Evolutionary conservation across 1,139 yeast species (phyloP).

Genomic region (Yamadazyma taylorii): DNA sequence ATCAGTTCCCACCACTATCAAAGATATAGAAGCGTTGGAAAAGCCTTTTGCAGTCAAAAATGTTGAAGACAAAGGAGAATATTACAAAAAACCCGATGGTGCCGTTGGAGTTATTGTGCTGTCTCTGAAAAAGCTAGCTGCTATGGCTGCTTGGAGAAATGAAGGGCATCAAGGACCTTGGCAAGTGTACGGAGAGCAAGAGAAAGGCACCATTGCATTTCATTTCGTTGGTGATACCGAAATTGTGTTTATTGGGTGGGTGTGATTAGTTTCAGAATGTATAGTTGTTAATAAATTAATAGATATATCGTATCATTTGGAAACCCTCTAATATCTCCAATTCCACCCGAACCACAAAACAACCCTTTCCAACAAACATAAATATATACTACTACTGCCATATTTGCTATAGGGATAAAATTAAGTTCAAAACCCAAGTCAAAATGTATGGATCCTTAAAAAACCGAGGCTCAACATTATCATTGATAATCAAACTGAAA

Average conservation of each 20-base stretch:
- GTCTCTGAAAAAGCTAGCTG: constrained; percentile 9
- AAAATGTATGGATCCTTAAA: no score
- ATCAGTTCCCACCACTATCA: constrained; percentile 5
- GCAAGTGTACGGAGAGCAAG: constrained; percentile 19
- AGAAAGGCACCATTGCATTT: constrained; percentile 11
- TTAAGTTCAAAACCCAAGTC: no score
- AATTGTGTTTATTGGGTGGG: constrained; percentile 16
- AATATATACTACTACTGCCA: no score
- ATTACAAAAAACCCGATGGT: constrained; percentile 13
- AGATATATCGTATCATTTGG: no score
- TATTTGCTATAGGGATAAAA: no score
- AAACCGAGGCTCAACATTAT: no score
- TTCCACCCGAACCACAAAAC: no score
- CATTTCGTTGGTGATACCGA: constrained; percentile 16
- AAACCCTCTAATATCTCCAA: no score
- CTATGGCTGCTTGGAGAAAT: constrained; percentile 12
- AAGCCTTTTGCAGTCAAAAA: constrained; percentile 12
- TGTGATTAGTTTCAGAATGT: constrained; percentile 1
- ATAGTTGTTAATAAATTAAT: no score
- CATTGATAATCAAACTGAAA: no score
- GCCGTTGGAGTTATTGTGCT: constrained; percentile 16
- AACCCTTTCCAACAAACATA: no score
- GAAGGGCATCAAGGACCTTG: constrained; percentile 17
- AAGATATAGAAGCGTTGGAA: constrained; percentile 6
- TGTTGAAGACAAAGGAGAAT: constrained; percentile 17